Evolutionary conservation across 495 filamentous ascomycete genomes (phyloP), one percentile per base, ranked within the genome.

Genomic region (Letharia columbiana): DNA sequence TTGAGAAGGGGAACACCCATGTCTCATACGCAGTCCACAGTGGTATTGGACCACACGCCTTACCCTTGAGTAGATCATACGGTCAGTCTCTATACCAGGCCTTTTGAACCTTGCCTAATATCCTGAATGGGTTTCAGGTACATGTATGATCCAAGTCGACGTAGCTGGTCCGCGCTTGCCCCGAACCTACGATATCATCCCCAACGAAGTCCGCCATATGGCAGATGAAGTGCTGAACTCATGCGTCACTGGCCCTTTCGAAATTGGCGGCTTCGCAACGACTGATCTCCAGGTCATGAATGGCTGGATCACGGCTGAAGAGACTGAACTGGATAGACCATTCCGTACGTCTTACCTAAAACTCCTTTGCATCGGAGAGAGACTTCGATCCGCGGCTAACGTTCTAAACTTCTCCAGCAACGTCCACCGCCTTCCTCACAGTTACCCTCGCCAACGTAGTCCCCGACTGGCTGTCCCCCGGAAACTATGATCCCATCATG

Each of bases 381-480:
- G 39, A 61, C 31, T 18, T 33, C 9, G 41, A 35, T 18, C 52
- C 13, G 18, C 28, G 4, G 52, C 52, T 56, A 13, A 54, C 23
- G 15, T 28, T 45, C 9, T 40, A 28, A 37, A 40, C 6, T 8
- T 40, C 28, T 20, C 35, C 23, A 63, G 45, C 44, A 40, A 63
- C 33, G 12, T 54, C 44, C 4, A 63, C 44, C 12, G 28, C 44
- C 17, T 63, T 52, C 31, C 44, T 63, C 44, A 63, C 61, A 23
- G 61, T 63, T 10, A 50, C 31, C 6, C 28, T 63, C 33, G 3
- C 44, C 17, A 23, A 17, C 2, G 33, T 40, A 9, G 61, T 63
- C 45, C 47, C 61, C 7, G 45, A 50, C n/a, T 63, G 44, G 61
- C 61, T 63, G 45, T 63, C 61, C 10, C 44, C 61, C n/a, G 61